Percentiles rank a stretch among this genome's conserved stretches.
These are phyloP conservation scores for Kregervanrija fluxuum DNA, from an alignment of 805 yeast genomes.

Conservation along the genomic window DNA sequence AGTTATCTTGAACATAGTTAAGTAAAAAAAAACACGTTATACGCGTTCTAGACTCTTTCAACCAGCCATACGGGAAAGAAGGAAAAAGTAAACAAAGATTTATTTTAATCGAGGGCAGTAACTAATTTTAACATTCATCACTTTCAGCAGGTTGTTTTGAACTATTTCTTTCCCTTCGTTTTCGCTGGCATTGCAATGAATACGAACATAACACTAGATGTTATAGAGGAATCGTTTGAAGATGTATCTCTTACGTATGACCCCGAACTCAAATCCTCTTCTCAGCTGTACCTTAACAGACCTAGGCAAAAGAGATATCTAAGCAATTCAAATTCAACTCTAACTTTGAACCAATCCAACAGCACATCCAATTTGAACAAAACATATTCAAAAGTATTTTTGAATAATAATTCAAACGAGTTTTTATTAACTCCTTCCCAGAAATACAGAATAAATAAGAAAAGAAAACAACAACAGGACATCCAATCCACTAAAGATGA, in stretches of 20 bases:
- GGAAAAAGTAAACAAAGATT: background rate
- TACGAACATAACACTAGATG: constrained; percentile 13
- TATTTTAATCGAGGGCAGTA: too few species aligned
- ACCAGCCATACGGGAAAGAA: too few species aligned
- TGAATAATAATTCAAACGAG: constrained; percentile 4
- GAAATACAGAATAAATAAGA: constrained; percentile 18
- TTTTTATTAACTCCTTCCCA: constrained; percentile 23
- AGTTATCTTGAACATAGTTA: background rate
- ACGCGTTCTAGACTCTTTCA: background rate
- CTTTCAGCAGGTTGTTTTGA: too few species aligned
- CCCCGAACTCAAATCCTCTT: background rate
- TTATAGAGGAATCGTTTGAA: constrained; percentile 30
- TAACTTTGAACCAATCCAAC: too few species aligned
- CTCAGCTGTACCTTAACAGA: too few species aligned
- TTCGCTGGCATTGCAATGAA: too few species aligned
- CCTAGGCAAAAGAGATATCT: too few species aligned
- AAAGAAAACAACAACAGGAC: constrained; percentile 10
- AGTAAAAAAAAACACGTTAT: background rate
- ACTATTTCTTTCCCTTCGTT: too few species aligned
- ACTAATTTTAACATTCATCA: too few species aligned
- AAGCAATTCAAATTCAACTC: too few species aligned
- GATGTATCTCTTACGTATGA: constrained; percentile 18
- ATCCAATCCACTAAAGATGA: constrained; percentile 2
- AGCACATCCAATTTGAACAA: too few species aligned
- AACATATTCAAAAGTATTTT: background rate